Conservation (phyloP, 495 filamentous ascomycete species). For the Trichocladium uniseriatum region DNA sequence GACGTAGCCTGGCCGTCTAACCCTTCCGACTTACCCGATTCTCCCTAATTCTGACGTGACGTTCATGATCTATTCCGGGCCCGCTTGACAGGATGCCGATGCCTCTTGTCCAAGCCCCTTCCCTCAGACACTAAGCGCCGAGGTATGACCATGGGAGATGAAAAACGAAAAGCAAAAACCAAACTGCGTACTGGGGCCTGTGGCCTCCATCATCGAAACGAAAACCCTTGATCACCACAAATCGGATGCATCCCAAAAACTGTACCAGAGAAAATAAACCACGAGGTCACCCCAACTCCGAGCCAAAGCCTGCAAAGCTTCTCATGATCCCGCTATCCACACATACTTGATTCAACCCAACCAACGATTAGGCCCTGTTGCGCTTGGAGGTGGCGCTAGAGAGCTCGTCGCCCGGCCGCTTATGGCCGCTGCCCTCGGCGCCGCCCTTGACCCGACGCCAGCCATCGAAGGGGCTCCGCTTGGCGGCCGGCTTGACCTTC, state of each 20-base stretch:
- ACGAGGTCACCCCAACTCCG: conserved; percentile 1
- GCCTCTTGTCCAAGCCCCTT: conserved; percentile 1
- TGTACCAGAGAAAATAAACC: not conserved
- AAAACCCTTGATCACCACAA: not conserved
- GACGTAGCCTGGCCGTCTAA: conserved; percentile 6
- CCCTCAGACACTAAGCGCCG: not conserved
- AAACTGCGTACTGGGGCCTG: not conserved
- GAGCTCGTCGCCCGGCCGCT: conserved; percentile 38
- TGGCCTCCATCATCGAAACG: not conserved
- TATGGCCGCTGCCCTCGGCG: conserved; percentile 25
- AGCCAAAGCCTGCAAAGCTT: not conserved
- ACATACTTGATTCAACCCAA: not conserved
- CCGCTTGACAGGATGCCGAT: not conserved
- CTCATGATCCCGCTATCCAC: not conserved
- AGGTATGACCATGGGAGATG: not conserved
- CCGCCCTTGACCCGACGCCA: conserved; percentile 55
- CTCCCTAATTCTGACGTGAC: conserved; percentile 4
- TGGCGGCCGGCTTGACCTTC: conserved; percentile 27
- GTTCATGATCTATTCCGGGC: conserved; percentile 1
- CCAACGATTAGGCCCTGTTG: conserved; percentile 26
- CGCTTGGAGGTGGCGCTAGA: conserved; percentile 27
- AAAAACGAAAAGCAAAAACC: conserved; percentile 5
- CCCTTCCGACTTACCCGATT: conserved; percentile 5
- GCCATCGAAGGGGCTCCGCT: conserved; percentile 54
- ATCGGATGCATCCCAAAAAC: not conserved